Evolutionary conservation across 805 yeast species (phyloP), one percentile per base, ranked within the genome.

Genomic region (Candida patagonica): DNA sequence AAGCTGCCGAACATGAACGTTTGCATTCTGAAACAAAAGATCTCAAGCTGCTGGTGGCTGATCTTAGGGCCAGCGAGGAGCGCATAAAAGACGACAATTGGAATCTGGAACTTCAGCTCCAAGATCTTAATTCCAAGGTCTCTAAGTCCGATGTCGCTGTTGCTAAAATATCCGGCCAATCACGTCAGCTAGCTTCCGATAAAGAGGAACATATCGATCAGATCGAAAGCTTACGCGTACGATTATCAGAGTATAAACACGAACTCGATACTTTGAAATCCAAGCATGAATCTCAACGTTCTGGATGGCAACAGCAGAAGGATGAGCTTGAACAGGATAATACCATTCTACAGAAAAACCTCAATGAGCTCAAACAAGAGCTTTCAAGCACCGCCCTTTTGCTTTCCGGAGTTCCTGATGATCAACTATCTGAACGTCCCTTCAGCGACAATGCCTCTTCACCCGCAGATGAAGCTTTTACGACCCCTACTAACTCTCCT

Each of bases 21-120:
- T 45, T 51, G n/a, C 49, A 44, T 21, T 22, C 42, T 2, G 43
- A 43, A n/a, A 29, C 46, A 20, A 41, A 37, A 9, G 37, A 42
- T n/a, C 40, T 54, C 20, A 52, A 53, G 33, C 43, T 41, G n/a
- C 30, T 44, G 27, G 43, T 47, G 19, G 44, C 43, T 7, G 42
- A 45, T 5, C 40, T 51, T 16, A 43, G 46, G 21, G 50, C 42
- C 27, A 39, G 55, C 1, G 58, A 54, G 35, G 50, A 60, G 25
- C 45, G 50, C 8, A 50, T 47, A 43, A 52, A 56, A 27, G 62
- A 59, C 17, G 63, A 58, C 30, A 57, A 61, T 35, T 62, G 67
- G 67, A 52, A 60, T 30, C 49, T 62, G 25, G 63, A 59, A 37
- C 45, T 56, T 17, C 53, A 57, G 34, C 41, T 62, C 6, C 60